Evolutionary conservation across 768 basidiomycete species (phyloP), one percentile per base, ranked within the genome.

Genomic region (Leucogyrophana mollusca): DNA sequence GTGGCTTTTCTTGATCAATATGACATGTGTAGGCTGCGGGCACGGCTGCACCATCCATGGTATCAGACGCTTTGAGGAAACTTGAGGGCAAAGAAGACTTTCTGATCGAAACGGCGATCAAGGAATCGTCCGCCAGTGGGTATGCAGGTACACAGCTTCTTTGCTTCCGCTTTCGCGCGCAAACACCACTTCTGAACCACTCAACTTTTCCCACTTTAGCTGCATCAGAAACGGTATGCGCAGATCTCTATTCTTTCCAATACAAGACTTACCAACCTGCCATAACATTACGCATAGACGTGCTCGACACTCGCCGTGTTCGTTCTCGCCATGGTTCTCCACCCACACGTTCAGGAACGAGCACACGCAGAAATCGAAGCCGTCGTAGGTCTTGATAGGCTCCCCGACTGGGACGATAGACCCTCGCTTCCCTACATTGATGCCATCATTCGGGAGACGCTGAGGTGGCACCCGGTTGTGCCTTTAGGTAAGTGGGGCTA

Each of bases 301-400:
- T 50, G 9, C 9, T 64, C 56, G 23, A 53, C 49, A 14, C 23
- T 54, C 20, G 40, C 46, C 38, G 46, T 45, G 20, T 62, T 65
- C 44, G 16, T 60, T 18, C 47, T 60, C 40, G 57, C 39, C n/a
- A 57, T 62, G 60, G 38, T 60, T 22, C 33, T 62, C 24, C 50
- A 60, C 43, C 58, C 60, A 34, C 52, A 60, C 1, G 61, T 51
- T 17, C 62, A 60, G 42, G 44, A 51, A 39, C 44, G 18, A 21
- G 57, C 50, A 13, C 55, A 51, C 9, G 49, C 46, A 23, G 53
- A 61, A 10, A 56, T 61, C 8, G 55, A 54, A 34, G 36, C 48
- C 9, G 40, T 56, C 20, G 45, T 54, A 6, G 54, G 64, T 9
- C 44, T 62, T 2, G 33, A 34, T 18, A 55, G 63, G 43, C 45